These are phyloP conservation scores for Penicillium sp. DNA, from an alignment of 2,329 filamentous ascomycete species.

Conservation along the genomic window DNA sequence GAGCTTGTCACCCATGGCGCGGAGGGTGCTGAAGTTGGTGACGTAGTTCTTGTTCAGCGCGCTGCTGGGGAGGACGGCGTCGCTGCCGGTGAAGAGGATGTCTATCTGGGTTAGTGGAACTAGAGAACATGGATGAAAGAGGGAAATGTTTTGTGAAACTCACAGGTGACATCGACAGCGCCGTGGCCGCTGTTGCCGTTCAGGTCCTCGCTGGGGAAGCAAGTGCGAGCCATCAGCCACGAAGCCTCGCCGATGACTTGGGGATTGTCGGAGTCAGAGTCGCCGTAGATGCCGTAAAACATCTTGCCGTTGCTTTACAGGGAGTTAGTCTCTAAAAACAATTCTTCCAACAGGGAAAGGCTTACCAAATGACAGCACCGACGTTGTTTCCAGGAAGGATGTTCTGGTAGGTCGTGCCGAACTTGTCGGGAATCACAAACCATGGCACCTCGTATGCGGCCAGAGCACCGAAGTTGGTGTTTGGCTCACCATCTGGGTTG, in stretches of 20 bases:
- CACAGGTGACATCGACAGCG: conserved; percentile 34
- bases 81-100: conserved; percentile 33
- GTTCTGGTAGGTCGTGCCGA: conserved; percentile 20
- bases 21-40: conserved; percentile 24
- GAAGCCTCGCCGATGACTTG: conserved; percentile 36
- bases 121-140: no score
- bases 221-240: conserved; percentile 38
- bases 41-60: conserved; percentile 26
- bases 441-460: conserved; percentile 36
- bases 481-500: conserved; percentile 27
- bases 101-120: conserved; percentile 17
- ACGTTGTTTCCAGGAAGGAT: conserved; percentile 31
- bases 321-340: not conserved
- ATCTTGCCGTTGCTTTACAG: conserved; percentile 31
- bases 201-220: conserved; percentile 32
- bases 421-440: conserved; percentile 34
- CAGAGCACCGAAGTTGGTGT: conserved; percentile 33
- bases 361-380: conserved; percentile 34
- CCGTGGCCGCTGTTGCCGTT: conserved; percentile 30
- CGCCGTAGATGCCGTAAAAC: conserved; percentile 38
- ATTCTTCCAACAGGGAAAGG: no score
- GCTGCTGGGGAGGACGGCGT: conserved; percentile 27
- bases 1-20: conserved; percentile 30
- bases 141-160: not conserved
- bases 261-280: conserved; percentile 31